Base-by-base conservation (phyloP, 306 rosid species). In the Geum urbanum region DNA sequence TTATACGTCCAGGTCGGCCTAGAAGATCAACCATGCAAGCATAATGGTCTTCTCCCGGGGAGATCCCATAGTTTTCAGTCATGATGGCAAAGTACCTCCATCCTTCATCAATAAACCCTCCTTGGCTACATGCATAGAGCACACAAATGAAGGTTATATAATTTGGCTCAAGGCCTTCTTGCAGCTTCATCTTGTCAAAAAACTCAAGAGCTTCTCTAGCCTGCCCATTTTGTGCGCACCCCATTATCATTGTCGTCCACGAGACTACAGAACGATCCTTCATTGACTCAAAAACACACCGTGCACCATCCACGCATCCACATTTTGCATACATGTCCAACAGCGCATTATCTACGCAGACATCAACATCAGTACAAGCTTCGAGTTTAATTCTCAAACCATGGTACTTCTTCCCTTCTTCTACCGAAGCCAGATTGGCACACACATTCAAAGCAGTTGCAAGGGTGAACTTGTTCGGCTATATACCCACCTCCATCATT, bases 251-350 rank as follows among this genome's bases (percentile, higher is more conserved):
- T 40, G 96, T 78, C 54, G 91, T 90, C 96, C 94, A 90, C 4
- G 96, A 81, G 71, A 90, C 74, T 12, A 90, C 85, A 50, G 96
- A 79, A 55, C 61, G 82, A 57, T 80, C 84, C 49, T 64, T 75
- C 89, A 87, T 90, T 0, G 77, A 79, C 57, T 15, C 58, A 67
- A 90, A 90, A 52, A 81, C 41, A 64, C 41, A 56, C 79, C 79
- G 51, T 49, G 87, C 82, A 58, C 85, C 72, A 55, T 64, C 77
- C 94, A 90, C 61, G 69, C 88, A 87, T 53, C 94, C 94, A 77
- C 91, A 80, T 84, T 90, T 90, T 73, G 88, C 91, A 81, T 90
- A 90, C 96, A 90, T 87, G 78, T 90, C 96, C 44, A 90, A 85
- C 67, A 87, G 74, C 44, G 96, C 91, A 52, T 90, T 90, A 74